These are phyloP conservation scores for Clavispora carvajalis DNA, from an alignment of 805 yeast species.

Conservation along the genomic window DNA sequence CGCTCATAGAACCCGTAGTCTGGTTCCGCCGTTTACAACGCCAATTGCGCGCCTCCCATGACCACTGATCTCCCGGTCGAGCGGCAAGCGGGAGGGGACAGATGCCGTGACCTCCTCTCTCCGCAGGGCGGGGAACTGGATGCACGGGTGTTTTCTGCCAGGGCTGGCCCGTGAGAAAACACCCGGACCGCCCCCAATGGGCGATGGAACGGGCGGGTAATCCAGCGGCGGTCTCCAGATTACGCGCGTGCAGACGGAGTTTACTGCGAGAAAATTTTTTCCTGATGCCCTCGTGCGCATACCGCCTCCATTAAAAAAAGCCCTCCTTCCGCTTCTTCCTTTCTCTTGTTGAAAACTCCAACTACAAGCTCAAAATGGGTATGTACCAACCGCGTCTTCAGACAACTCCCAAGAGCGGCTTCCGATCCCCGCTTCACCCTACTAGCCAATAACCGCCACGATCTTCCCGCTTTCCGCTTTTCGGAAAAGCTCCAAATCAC, in stretches of 20 bases:
- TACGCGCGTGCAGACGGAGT: constrained; percentile 10
- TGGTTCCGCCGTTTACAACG: no score
- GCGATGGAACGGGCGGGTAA: constrained; percentile 13
- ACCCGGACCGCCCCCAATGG: not conserved
- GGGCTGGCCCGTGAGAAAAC: not conserved
- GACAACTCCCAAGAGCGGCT: not conserved
- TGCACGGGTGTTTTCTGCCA: no score
- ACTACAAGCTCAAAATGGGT: constrained; percentile 31
- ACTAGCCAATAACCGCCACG: no score
- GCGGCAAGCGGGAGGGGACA: no score
- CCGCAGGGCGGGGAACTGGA: no score
- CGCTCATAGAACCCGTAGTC: no score
- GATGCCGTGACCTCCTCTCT: no score
- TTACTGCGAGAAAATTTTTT: constrained; percentile 16
- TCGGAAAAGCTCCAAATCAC: no score
- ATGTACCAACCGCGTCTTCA: constrained; percentile 15
- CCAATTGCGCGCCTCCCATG: no score
- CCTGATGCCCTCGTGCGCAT: constrained; percentile 18
- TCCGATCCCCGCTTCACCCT: no score
- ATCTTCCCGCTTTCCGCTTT: no score
- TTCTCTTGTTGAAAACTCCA: constrained; percentile 20
- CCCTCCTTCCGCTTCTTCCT: constrained; percentile 12
- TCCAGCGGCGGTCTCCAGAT: constrained; percentile 8
- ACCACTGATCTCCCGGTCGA: no score
- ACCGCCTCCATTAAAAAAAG: constrained; percentile 14